These are phyloP conservation scores for Obelidium mucronatum DNA, from an alignment of 192 early-diverging fungal genomes.

Conservation along the genomic window DNA sequence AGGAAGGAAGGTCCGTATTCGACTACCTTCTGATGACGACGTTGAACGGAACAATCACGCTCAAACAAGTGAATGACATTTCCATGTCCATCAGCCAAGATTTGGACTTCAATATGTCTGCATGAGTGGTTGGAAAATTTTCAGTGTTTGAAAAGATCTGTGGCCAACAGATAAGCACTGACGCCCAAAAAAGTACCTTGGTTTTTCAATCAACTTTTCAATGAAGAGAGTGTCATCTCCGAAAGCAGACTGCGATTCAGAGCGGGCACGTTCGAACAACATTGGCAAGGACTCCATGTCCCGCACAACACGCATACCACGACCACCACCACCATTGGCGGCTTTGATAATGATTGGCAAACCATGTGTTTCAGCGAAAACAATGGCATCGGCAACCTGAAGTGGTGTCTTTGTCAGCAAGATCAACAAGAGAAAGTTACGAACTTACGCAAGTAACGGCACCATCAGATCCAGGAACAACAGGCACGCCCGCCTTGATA, in stretches of 20 bases:
- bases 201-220: slow-evolving; percentile 90
- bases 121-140: neutral
- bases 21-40: slow-evolving; percentile 88
- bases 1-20: slow-evolving; percentile 36
- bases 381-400: slow-evolving; percentile 49
- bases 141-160: neutral
- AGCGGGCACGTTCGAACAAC: slow-evolving; percentile 83
- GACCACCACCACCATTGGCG: slow-evolving; percentile 95
- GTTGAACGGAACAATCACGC: slow-evolving; percentile 97
- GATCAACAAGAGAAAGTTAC: neutral
- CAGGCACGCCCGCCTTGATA: slow-evolving; percentile 74
- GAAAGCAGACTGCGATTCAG: slow-evolving; percentile 92
- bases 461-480: slow-evolving; percentile 80
- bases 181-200: slow-evolving; percentile 53
- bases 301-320: slow-evolving; percentile 94
- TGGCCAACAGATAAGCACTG: neutral
- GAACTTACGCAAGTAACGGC: neutral
- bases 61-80: slow-evolving; percentile 92
- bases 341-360: slow-evolving; percentile 98
- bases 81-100: slow-evolving; percentile 83
- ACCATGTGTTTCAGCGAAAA: slow-evolving; percentile 82
- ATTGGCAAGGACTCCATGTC: slow-evolving; percentile 72
- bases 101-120: slow-evolving; percentile 95
- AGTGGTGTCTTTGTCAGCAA: neutral
- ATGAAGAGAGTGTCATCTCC: slow-evolving; percentile 96